Percentiles rank a stretch among this genome's conserved stretches.
Conservation (phyloP, 179 eudicot genomes). For the Vitellaria paradoxa region DNA sequence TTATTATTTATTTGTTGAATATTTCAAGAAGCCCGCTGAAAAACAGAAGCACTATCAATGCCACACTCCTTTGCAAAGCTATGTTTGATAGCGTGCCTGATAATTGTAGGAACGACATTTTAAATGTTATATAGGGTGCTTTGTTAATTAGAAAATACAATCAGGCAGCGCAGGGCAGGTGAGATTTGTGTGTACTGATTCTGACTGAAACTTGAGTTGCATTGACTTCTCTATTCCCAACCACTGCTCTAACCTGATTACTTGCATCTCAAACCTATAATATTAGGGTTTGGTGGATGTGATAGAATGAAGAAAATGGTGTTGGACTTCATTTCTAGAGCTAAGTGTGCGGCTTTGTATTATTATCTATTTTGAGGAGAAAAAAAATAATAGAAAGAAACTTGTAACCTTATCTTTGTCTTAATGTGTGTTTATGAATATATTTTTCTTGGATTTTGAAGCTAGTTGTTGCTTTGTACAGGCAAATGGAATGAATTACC, state of each 20-base stretch:
- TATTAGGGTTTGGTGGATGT: neutral
- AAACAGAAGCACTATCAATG: neutral
- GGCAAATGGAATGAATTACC: slow-evolving; percentile 73
- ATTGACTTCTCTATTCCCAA: neutral
- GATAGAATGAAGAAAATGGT: neutral
- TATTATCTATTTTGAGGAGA: no score
- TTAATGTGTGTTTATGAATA: neutral
- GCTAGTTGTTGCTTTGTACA: slow-evolving; percentile 18
- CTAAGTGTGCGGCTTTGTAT: neutral
- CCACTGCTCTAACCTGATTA: neutral
- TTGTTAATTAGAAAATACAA: neutral
- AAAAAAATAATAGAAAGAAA: neutral
- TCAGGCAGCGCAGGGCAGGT: neutral
- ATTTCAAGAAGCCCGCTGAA: no score
- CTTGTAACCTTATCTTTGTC: neutral
- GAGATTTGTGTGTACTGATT: neutral
- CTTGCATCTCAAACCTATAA: slow-evolving; percentile 1
- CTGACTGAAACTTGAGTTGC: neutral
- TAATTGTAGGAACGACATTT: neutral
- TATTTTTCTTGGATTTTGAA: slow-evolving; percentile 11
- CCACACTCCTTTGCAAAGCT: neutral
- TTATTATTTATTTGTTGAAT: no score
- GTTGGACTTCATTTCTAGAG: neutral
- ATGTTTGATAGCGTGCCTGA: neutral
- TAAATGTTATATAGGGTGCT: neutral